These are phyloP conservation scores for Fusarium domesticum DNA, from an alignment of 2,329 filamentous ascomycete species.

Conservation along the genomic window DNA sequence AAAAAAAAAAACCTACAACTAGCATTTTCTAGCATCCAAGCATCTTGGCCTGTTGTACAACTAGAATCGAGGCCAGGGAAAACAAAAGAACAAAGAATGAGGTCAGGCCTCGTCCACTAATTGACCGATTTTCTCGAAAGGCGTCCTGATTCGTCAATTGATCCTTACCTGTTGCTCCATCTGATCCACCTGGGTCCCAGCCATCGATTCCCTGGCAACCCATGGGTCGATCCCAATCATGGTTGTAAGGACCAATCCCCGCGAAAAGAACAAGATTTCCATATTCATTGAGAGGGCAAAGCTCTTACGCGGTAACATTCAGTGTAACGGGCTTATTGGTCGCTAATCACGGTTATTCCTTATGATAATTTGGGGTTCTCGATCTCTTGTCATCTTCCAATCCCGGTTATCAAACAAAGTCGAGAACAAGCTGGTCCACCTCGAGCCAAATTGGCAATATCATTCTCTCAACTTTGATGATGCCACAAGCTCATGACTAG, in stretches of 20 bases:
- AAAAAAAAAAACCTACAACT: conserved; percentile 5
- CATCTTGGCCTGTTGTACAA: not conserved
- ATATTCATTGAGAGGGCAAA: not conserved
- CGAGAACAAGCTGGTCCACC: not conserved
- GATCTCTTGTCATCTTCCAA: not conserved
- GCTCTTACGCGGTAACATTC: not conserved
- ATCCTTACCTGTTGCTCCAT: conserved; percentile 14
- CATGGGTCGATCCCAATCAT: conserved; percentile 12
- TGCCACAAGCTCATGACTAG: too few relatives aligned
- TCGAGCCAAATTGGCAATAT: not conserved
- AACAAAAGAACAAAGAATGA: conserved; percentile 14
- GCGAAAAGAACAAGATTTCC: conserved; percentile 4
- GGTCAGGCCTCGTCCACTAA: conserved; percentile 19
- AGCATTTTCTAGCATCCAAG: conserved; percentile 3
- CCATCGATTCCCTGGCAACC: conserved; percentile 21
- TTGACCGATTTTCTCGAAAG: conserved; percentile 11
- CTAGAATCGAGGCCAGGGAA: not conserved
- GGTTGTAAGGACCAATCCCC: not conserved
- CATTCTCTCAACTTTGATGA: not conserved
- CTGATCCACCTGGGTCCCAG: conserved; percentile 13
- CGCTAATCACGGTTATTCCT: not conserved
- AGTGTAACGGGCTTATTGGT: not conserved
- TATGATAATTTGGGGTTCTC: not conserved
- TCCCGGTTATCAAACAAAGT: not conserved
- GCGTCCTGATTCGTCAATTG: conserved; percentile 21